These are phyloP conservation scores for Tolypocladium tropicale DNA, from an alignment of 2,329 filamentous ascomycete genomes.

Conservation along the genomic window DNA sequence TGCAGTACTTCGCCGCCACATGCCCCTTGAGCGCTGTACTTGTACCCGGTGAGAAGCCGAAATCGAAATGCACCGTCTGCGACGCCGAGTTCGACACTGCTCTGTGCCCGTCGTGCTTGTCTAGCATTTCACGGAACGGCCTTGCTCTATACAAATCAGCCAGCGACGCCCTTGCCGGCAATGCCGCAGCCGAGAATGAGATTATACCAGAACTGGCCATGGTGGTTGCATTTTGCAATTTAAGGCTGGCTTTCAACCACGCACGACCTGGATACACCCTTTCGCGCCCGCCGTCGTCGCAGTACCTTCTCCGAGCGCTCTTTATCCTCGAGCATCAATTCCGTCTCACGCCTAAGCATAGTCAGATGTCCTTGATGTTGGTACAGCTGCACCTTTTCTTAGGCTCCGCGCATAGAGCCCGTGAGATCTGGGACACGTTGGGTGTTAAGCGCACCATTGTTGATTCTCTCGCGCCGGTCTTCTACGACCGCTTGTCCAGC, in stretches of 20 bases:
- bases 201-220: conserved; percentile 23
- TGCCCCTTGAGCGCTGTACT: conserved; percentile 17
- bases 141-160: conserved; percentile 10
- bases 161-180: conserved; percentile 1
- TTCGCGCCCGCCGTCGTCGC: conserved; percentile 9
- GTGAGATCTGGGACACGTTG: conserved; percentile 37
- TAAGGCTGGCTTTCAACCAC: conserved; percentile 17
- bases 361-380: conserved; percentile 36
- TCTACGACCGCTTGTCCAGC: conserved; percentile 44
- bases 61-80: conserved; percentile 15
- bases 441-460: conserved; percentile 47
- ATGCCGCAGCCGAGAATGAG: conserved; percentile 5
- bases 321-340: conserved; percentile 40
- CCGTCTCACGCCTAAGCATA: conserved; percentile 32
- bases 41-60: conserved; percentile 9
- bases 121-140: conserved; percentile 9
- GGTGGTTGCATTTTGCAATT: conserved; percentile 21
- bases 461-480: conserved; percentile 44
- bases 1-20: conserved; percentile 34
- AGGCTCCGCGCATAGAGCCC: conserved; percentile 36
- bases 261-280: background rate
- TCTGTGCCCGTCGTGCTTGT: conserved; percentile 13
- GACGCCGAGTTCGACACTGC: conserved; percentile 7
- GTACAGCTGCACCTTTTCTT: conserved; percentile 41
- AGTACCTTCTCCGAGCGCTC: conserved; percentile 35